A percentile compares a stretch with the other conserved stretches of the same genome.
These are phyloP conservation scores for Soucietia sequanensis DNA, from an alignment of 805 yeast genomes.

Conservation along the genomic window DNA sequence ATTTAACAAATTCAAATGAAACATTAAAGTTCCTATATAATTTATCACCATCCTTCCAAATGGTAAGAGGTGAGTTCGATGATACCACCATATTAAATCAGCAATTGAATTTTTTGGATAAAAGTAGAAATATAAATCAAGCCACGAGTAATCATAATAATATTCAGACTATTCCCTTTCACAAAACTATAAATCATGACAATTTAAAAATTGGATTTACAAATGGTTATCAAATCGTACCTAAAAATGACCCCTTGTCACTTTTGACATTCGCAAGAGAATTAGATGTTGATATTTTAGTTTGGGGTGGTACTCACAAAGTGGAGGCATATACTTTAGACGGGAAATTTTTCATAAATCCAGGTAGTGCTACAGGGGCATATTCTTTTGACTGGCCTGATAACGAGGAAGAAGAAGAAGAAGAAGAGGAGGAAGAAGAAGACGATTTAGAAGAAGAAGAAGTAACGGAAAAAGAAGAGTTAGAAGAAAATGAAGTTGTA, in stretches of 20 bases:
- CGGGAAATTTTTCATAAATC: constrained; percentile 91
- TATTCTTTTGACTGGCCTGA: constrained; percentile 61
- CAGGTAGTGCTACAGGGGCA: constrained; percentile 97
- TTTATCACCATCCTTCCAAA: constrained; percentile 68
- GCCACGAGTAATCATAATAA: neutral
- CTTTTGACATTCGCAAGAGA: constrained; percentile 81
- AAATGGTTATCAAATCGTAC: constrained; percentile 80
- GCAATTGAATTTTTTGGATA: constrained; percentile 22
- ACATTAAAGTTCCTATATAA: constrained; percentile 64
- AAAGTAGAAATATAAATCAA: constrained; percentile 12
- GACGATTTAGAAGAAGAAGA: constrained; percentile 27
- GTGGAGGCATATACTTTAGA: constrained; percentile 93
- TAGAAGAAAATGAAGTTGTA: constrained; percentile 21
- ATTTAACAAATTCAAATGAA: constrained; percentile 64
- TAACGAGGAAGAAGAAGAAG: constrained; percentile 47
- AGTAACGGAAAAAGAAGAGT: constrained; percentile 19
- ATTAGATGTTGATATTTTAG: constrained; percentile 84
- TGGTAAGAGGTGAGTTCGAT: constrained; percentile 85
- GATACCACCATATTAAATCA: constrained; percentile 38
- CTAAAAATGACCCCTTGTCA: constrained; percentile 84
- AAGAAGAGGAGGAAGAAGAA: constrained; percentile 26
- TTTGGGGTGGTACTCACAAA: constrained; percentile 92
- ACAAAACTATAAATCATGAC: constrained; percentile 65
- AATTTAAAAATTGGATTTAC: constrained; percentile 78
- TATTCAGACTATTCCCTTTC: constrained; percentile 48